A percentile compares a stretch with the other conserved stretches of the same genome.
Conservation (phyloP, 2,329 filamentous ascomycete genomes). For the Monilinia laxa region DNA sequence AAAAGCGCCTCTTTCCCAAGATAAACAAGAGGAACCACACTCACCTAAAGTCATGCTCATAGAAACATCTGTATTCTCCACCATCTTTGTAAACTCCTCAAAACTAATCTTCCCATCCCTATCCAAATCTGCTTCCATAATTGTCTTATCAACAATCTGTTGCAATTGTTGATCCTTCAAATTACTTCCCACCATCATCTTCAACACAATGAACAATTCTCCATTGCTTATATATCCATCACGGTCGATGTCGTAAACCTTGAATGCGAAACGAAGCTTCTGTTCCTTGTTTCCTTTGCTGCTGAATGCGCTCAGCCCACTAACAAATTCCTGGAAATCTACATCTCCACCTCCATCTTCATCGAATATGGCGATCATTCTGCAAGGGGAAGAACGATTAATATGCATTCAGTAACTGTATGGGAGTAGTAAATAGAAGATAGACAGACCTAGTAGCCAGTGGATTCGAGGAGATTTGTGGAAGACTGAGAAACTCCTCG, state of each 20-base stretch:
- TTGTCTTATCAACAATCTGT: constrained; percentile 99
- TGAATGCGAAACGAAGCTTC: constrained; percentile 96
- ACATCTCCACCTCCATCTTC: constrained; percentile 97
- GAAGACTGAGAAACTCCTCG: constrained; percentile 94
- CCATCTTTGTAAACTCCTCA: constrained; percentile 98
- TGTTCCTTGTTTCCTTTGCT: constrained; percentile 99
- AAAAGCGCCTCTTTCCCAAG: not conserved
- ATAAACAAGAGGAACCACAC: constrained; percentile 36
- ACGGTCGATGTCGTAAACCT: constrained; percentile 98
- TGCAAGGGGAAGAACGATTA: constrained; percentile 41
- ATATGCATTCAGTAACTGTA: not conserved
- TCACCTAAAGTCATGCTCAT: constrained; percentile 72
- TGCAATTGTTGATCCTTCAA: constrained; percentile 98
- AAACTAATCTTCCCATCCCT: constrained; percentile 98
- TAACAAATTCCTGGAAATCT: constrained; percentile 98
- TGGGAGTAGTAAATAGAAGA: constrained; percentile 10
- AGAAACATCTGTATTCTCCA: constrained; percentile 84
- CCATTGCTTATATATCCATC: constrained; percentile 99
- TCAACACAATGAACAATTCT: constrained; percentile 97
- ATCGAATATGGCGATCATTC: constrained; percentile 99
- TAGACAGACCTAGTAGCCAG: constrained; percentile 76
- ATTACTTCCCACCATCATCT: constrained; percentile 99
- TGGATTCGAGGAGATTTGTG: constrained; percentile 96
- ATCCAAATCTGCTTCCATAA: constrained; percentile 98
- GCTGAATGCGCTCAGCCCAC: constrained; percentile 90